These are phyloP conservation scores for Gnaphalium uliginosum DNA, from an alignment of 129 eudicot species.

Conservation along the genomic window DNA sequence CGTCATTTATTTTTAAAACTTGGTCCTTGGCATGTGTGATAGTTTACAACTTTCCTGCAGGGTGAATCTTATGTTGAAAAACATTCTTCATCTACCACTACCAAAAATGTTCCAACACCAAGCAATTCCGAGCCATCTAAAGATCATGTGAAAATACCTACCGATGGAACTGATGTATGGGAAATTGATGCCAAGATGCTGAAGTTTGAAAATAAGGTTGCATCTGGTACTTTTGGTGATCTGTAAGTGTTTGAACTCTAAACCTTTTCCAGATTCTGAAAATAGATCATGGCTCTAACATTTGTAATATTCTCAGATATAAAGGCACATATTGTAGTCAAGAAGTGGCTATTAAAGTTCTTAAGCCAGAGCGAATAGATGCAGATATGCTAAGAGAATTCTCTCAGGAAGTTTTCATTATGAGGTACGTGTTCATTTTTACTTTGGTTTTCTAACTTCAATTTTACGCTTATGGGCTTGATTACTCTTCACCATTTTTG, in stretches of 20 bases:
- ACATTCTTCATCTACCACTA: conserved; percentile 28
- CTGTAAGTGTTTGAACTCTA: conserved; percentile 49
- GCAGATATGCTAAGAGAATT: conserved; percentile 72
- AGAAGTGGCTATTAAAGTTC: conserved; percentile 80
- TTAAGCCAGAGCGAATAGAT: conserved; percentile 67
- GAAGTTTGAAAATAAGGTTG: conserved; percentile 57
- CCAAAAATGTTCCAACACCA: conserved; percentile 30
- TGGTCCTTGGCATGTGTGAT: not conserved
- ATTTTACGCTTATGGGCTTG: not conserved
- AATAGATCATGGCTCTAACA: conserved; percentile 19
- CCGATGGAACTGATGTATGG: conserved; percentile 76
- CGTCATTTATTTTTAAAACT: not conserved
- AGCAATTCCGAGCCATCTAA: conserved; percentile 15
- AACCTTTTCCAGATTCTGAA: not conserved
- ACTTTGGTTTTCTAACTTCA: conserved; percentile 14
- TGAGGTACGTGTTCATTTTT: conserved; percentile 52
- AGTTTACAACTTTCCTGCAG: conserved; percentile 20
- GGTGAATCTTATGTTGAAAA: conserved; percentile 33
- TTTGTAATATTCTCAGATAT: conserved; percentile 43
- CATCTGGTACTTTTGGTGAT: conserved; percentile 82
- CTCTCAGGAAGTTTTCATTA: conserved; percentile 74
- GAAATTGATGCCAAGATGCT: conserved; percentile 62
- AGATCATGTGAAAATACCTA: conserved; percentile 58
- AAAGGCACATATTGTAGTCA: conserved; percentile 79
- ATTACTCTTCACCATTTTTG: not conserved